Evolutionary conservation across 306 rosid species (phyloP), one percentile per base, ranked within the genome.

Genomic region (Trifolium dubium): DNA sequence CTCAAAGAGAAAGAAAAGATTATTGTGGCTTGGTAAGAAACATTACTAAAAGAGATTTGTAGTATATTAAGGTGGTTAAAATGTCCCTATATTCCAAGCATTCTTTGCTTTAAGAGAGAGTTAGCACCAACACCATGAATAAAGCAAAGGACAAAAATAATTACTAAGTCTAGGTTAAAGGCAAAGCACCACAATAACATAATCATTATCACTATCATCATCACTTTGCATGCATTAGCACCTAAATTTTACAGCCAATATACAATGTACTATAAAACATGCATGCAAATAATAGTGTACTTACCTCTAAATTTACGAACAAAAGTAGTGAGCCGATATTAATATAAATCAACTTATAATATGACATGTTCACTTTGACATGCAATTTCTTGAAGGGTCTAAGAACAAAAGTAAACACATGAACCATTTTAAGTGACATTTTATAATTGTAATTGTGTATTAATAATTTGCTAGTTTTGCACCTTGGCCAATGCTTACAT

Each of bases 61-160:
- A 39, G 11, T 43, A 62, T 78, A 58, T 67, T 77, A 34, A 34
- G 81, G 62, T 78, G 76, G 78, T 76, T 89, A 79, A 55, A 64
- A 69, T 88, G 92, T 90, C 89, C 87, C 89, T 92, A 82, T 68
- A 72, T 77, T 79, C 79, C 89, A 88, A 87, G 86, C 89, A 90
- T 88, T 88, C 96, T 88, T 92, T 92, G 87, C 94, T 84, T 90
- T 85, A 90, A 92, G 94, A 85, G 85, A 78, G 86, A 64, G 91
- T 84, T 83, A 81, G 84, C 88, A 85, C 44, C 46, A 62, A n/a
- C 3, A 2, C 86, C 79, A 86, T 88, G 94, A 88, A 89, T 89
- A 88, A 92, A 92, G 92, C 83, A 82, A 84, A 77, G 82, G 77
- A 76, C 82, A 82, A 73, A 78, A 82, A 55, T 14, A 61, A 61